Evolutionary conservation across 2,329 filamentous ascomycete species (phyloP), one percentile per base, ranked within the genome.

Genomic region (Aspergillus alliaceus): DNA sequence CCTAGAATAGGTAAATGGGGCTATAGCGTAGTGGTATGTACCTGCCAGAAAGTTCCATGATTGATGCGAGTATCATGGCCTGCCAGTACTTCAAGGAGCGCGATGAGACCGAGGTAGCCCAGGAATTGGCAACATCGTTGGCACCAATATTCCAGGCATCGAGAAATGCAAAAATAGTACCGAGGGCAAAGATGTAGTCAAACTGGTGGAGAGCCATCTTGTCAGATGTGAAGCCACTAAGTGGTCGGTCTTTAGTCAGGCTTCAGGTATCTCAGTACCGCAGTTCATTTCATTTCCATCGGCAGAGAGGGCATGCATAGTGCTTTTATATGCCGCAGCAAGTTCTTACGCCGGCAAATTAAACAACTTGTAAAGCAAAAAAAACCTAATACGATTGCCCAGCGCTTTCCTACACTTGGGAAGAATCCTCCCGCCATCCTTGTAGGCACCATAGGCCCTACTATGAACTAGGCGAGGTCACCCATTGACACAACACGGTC

Each of bases 101-200:
- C 32, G 61, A 64, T 24, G 61, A 64, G 12, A 64, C 56, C 6
- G 61, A 64, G 2, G 61, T 64, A 15, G 61, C 61, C 57, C 57
- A 64, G 3, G 61, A 64, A 54, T 64, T 64, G 57, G 61, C 61
- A 14, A 59, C 59, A 62, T 64, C 61, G 29, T 64, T 64, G 56
- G 61, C 61, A 25, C 61, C 61, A 11, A 64, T 64, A 32, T 64
- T 64, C 57, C 57, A 64, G 4, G 61, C 61, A 44, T 64, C 61
- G 2, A 64, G 61, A 31, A 64, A 64, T 7, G 61, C 59, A 51
- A 64, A 64, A n/a, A 64, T 64, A 20, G 61, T 64, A 39, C 61
- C 61, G 6, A 64, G 29, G 39, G 61, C 61, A 40, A 64, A 56
- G 14, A 64, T 56, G 34, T 62, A 62, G 48, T 64, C 61, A 51